Percentiles rank a stretch among this genome's conserved stretches.
These are phyloP conservation scores for Parachaetomium inaequale DNA, from an alignment of 495 filamentous ascomycete species.

Conservation along the genomic window DNA sequence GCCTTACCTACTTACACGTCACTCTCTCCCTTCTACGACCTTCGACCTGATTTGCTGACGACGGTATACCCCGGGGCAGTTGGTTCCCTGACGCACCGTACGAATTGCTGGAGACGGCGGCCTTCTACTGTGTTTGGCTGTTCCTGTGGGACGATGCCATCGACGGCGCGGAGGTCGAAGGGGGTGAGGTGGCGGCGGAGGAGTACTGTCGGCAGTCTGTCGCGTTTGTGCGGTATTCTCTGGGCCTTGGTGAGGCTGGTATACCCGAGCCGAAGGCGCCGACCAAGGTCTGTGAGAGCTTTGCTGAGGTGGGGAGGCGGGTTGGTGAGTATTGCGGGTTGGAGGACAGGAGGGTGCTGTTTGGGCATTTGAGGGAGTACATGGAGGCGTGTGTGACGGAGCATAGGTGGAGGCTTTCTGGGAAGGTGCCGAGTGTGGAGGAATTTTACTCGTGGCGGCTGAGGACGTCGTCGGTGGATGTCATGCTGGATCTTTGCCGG, in stretches of 20 bases:
- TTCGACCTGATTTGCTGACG: no score
- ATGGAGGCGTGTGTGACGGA: constrained; percentile 21
- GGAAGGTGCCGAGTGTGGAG: constrained; percentile 12
- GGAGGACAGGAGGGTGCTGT: constrained; percentile 4
- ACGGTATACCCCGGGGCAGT: neutral
- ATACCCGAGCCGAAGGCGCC: constrained; percentile 1
- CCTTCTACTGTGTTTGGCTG: constrained; percentile 19
- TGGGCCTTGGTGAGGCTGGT: neutral
- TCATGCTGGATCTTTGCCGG: constrained; percentile 12
- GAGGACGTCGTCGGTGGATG: constrained; percentile 16
- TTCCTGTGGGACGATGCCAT: constrained; percentile 26
- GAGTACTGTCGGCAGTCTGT: constrained; percentile 16
- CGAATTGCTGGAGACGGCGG: constrained; percentile 7
- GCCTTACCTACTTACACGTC: no score
- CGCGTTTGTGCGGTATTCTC: constrained; percentile 8
- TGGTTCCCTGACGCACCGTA: constrained; percentile 13
- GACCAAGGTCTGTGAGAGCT: constrained; percentile 16
- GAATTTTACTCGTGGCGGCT: constrained; percentile 17
- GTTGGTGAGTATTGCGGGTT: constrained; percentile 8
- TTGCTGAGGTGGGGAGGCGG: constrained; percentile 14
- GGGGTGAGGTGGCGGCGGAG: neutral
- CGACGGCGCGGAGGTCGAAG: constrained; percentile 1
- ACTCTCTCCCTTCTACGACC: no score
- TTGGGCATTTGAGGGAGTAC: constrained; percentile 5
- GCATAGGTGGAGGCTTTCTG: constrained; percentile 10